These are phyloP conservation scores for Paraphaeosphaeria sporulosa DNA, from an alignment of 2,329 filamentous ascomycete species.

Conservation along the genomic window DNA sequence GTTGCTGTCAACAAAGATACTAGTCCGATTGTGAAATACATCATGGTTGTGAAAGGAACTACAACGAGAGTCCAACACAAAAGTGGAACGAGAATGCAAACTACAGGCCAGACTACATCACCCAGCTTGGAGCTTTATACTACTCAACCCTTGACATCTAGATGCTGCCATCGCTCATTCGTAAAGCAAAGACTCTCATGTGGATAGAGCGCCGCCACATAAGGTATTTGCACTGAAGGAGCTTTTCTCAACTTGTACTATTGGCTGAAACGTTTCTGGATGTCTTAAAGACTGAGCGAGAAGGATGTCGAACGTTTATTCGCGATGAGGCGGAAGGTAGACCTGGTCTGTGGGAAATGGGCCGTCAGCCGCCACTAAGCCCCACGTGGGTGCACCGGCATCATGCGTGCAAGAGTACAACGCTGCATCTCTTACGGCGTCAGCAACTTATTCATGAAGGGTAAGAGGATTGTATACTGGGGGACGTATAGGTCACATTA, in stretches of 20 bases:
- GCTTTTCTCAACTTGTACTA: neutral
- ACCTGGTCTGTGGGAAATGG: conserved; percentile 16
- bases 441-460: neutral
- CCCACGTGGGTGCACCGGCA: conserved; percentile 18
- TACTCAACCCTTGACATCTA: neutral
- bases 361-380: conserved; percentile 25
- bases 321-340: conserved; percentile 5
- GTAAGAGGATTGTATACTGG: neutral
- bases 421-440: neutral
- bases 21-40: conserved; percentile 9
- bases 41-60: too few species aligned
- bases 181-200: conserved; percentile 8
- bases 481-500: conserved; percentile 1
- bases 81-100: neutral
- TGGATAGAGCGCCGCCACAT: neutral
- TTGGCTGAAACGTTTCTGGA: conserved; percentile 4
- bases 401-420: conserved; percentile 11
- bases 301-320: neutral
- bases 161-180: neutral
- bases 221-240: conserved; percentile 3
- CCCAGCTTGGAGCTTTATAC: conserved; percentile 3
- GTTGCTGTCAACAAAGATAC: conserved; percentile 17
- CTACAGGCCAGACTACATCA: neutral
- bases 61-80: too few species aligned
- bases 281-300: conserved; percentile 9